Conservation (phyloP, 257 asterid genomes). For the Penstemon barbatus region DNA sequence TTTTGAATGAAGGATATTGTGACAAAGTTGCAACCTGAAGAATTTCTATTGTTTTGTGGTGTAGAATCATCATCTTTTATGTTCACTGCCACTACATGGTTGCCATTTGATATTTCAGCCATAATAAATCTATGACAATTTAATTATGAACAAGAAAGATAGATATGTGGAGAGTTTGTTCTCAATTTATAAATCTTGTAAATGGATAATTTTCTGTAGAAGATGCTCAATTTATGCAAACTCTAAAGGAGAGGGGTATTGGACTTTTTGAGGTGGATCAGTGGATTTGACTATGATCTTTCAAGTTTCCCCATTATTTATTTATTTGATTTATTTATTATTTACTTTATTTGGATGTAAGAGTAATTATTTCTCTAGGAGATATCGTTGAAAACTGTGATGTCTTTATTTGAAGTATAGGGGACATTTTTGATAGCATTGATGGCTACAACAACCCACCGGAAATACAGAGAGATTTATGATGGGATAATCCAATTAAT, state of each 20-base stretch:
- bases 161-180: not conserved
- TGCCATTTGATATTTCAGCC: conserved; percentile 57
- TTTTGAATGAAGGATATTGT: conserved; percentile 69
- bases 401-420: conserved; percentile 14
- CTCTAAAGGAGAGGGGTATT: conserved; percentile 7
- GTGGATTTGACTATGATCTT: conserved; percentile 36
- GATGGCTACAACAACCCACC: conserved; percentile 59
- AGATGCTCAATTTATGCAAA: conserved; percentile 28
- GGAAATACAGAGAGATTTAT: conserved; percentile 31
- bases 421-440: conserved; percentile 31
- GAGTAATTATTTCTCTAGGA: conserved; percentile 12
- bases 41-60: conserved; percentile 6
- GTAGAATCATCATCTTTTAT: conserved; percentile 52
- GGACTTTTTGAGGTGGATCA: conserved; percentile 33
- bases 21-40: conserved; percentile 42
- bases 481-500: not conserved
- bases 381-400: conserved; percentile 42
- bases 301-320: not conserved
- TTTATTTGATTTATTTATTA: not conserved
- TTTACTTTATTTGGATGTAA: not conserved
- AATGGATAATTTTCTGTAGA: not conserved
- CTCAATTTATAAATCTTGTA: not conserved
- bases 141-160: not conserved
- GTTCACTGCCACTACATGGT: conserved; percentile 42
- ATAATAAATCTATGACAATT: conserved; percentile 20